These are phyloP conservation scores for Pulicaria dysenterica DNA, from an alignment of 129 eudicot species.

Conservation along the genomic window DNA sequence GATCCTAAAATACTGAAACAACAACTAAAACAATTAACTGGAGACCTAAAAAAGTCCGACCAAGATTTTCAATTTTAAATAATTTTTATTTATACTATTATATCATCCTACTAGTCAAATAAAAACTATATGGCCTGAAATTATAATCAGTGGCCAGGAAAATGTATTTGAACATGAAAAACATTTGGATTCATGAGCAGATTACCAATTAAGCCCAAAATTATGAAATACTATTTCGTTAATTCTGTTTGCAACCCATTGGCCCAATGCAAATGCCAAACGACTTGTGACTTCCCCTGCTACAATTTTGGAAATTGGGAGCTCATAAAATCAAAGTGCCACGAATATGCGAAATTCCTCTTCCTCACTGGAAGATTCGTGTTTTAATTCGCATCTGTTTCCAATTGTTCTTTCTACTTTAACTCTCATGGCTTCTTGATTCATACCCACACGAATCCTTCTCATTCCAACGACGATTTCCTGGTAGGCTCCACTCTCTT, in stretches of 20 bases:
- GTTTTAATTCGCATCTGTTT: slow-evolving; percentile 39
- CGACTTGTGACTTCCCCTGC: slow-evolving; percentile 23
- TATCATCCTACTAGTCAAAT: no score
- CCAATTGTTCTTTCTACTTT: neutral
- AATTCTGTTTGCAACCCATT: slow-evolving; percentile 9
- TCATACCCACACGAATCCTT: slow-evolving; percentile 23
- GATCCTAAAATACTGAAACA: no score
- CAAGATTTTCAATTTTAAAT: no score
- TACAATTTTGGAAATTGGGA: slow-evolving; percentile 20
- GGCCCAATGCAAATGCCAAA: slow-evolving; percentile 16
- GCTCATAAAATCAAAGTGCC: slow-evolving; percentile 23
- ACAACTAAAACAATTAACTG: no score
- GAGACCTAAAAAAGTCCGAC: no score
- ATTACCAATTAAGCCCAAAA: slow-evolving; percentile 8
- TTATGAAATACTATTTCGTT: neutral
- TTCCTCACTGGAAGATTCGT: slow-evolving; percentile 41
- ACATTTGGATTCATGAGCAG: neutral
- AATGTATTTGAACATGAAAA: no score
- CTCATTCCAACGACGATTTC: slow-evolving; percentile 1
- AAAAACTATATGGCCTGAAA: no score
- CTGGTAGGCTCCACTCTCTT: slow-evolving; percentile 10
- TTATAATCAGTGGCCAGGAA: no score
- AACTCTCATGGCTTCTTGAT: slow-evolving; percentile 21
- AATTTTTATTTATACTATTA: no score
- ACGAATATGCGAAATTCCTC: slow-evolving; percentile 41